Conservation (phyloP, 495 filamentous ascomycete genomes). For the Aspergillus wentii region DNA sequence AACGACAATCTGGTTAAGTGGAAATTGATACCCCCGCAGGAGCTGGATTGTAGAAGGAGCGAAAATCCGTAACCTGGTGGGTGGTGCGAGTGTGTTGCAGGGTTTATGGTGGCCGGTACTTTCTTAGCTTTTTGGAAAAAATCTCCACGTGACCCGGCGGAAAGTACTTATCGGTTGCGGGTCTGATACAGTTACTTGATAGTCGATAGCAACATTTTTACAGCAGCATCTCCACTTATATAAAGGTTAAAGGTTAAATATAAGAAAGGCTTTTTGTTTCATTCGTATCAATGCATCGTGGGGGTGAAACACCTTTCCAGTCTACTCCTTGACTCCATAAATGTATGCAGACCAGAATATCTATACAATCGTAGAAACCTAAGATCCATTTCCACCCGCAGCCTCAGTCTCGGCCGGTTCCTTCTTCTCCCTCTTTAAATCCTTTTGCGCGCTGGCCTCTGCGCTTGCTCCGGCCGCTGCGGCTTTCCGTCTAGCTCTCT, state of each 20-base stretch:
- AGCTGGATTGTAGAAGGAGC: neutral
- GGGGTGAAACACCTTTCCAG: too few species aligned
- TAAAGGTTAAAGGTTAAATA: too few species aligned
- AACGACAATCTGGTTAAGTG: neutral
- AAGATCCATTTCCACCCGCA: too few species aligned
- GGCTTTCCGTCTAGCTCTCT: slow-evolving; percentile 28
- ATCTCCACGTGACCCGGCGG: slow-evolving; percentile 24
- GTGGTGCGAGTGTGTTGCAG: slow-evolving; percentile 1
- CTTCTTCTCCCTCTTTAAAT: slow-evolving; percentile 17
- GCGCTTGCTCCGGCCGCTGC: slow-evolving; percentile 15
- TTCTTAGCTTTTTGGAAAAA: slow-evolving; percentile 8
- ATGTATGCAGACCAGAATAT: too few species aligned
- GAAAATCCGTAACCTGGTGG: neutral
- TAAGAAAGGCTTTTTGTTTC: too few species aligned
- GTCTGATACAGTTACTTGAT: neutral
- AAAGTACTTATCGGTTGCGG: slow-evolving; percentile 7
- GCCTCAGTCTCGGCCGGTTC: too few species aligned
- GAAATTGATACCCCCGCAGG: neutral
- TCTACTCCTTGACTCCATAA: too few species aligned
- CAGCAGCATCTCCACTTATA: too few species aligned
- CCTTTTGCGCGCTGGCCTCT: slow-evolving; percentile 12
- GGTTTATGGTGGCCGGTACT: neutral
- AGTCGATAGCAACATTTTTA: too few species aligned
- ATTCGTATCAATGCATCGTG: too few species aligned
- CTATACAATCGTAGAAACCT: too few species aligned